Evolutionary conservation across 352 stramenopile genomes (phyloP).

Genomic region (Phytophthora uliginosa): DNA sequence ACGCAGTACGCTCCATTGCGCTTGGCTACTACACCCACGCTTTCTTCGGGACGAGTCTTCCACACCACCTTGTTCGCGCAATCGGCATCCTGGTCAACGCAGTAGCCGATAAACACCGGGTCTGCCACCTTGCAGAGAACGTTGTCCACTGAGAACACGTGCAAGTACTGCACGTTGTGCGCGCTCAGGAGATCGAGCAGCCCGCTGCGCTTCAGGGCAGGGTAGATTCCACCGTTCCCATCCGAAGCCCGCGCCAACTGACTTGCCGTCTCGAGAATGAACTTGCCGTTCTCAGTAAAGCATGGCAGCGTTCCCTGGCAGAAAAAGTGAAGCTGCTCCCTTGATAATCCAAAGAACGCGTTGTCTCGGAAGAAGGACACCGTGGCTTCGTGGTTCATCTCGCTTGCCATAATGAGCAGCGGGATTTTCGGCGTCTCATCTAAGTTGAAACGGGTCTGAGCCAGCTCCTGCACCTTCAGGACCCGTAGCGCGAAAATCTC

Average conservation of each 20-base stretch:
- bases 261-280: constrained; percentile 94
- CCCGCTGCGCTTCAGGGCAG: constrained; percentile 92
- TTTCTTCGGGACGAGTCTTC: constrained; percentile 95
- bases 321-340: constrained; percentile 96
- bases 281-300: constrained; percentile 95
- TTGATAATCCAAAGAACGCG: constrained; percentile 93
- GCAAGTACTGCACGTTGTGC: constrained; percentile 94
- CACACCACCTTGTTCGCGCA: constrained; percentile 98
- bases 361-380: constrained; percentile 92
- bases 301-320: constrained; percentile 97
- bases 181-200: constrained; percentile 89
- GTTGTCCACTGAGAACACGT: constrained; percentile 99
- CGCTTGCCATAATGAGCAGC: constrained; percentile 98
- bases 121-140: constrained; percentile 97
- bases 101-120: constrained; percentile 98
- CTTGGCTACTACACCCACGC: constrained; percentile 93
- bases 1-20: constrained; percentile 90
- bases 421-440: constrained; percentile 49
- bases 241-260: constrained; percentile 95
- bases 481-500: constrained; percentile 93
- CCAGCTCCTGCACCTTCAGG: constrained; percentile 70
- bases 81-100: constrained; percentile 93
- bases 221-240: constrained; percentile 98
- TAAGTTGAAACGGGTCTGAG: constrained; percentile 30
- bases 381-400: constrained; percentile 96